Base-by-base conservation (phyloP, 2,329 filamentous ascomycete genomes). In the Aspergillus sp. region DNA sequence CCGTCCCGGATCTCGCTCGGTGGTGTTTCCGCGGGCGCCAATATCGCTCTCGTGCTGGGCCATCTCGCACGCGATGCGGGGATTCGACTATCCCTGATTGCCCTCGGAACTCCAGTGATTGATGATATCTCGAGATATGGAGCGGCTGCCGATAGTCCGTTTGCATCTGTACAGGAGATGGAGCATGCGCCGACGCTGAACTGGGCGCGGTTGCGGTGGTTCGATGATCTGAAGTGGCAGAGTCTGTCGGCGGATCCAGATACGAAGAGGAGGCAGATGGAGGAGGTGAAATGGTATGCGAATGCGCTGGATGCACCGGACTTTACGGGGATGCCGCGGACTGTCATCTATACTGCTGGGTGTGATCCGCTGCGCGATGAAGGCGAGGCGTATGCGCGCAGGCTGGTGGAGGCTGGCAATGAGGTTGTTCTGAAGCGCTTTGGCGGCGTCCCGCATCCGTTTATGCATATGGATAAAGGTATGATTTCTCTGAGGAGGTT, bases 321-420 rank as follows among this genome's bases (percentile, higher is more conserved):
- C 2, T 68, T 74, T 15, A 26, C 55, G 3, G 54, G 62, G 6
- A 48, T 74, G 9, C 66, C 71, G 0, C 66, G 61, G 2, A 70
- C 70, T 1, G 66, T 74, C 11, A 66, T 75, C 8, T 55, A 75
- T 36, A 74, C 71, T 1, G 72, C 73, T 2, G 72, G 74, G 48
- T 71, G 74, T 53, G 72, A 75, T 50, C 53, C 71, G 5, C 60
- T 71, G 50, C 63, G 73, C n/a, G 73, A 75, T 57, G 69, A 75
- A 49, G 71, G 71, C 3, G 68, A 72, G 30, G 55, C 59, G 9
- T 70, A 70, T 44, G 64, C 66, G 3, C 12, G 56, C 0, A 41
- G 70, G 17, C 45, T 73, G 7, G 22, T 34, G 11, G 39, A 65
- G 1, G 63, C 63, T 3, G 69, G 69, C 1, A 69, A 67, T 24